Percentiles rank a stretch among this genome's conserved stretches.
Conservation (phyloP, 2,329 filamentous ascomycete genomes). For the Fusarium secorum region DNA sequence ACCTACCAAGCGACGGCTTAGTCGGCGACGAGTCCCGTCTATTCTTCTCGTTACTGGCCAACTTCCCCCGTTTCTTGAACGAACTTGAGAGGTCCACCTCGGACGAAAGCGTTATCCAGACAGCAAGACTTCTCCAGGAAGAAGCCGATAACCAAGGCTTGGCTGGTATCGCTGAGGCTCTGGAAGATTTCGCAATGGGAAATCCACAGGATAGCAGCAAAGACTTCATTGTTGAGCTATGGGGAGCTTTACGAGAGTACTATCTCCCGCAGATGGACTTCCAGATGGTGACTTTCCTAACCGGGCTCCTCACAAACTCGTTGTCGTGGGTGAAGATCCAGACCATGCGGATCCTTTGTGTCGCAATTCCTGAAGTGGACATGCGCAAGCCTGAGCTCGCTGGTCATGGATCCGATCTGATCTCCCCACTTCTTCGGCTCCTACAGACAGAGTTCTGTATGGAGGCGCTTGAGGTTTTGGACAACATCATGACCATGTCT, state of each 20-base stretch:
- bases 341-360: conserved; percentile 88
- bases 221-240: conserved; percentile 79
- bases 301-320: conserved; percentile 90
- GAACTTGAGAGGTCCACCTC: conserved; percentile 73
- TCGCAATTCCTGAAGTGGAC: conserved; percentile 87
- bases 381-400: conserved; percentile 92
- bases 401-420: conserved; percentile 90
- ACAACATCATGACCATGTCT: conserved; percentile 94
- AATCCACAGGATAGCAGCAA: conserved; percentile 72
- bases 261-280: conserved; percentile 88
- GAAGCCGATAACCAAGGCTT: conserved; percentile 78
- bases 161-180: conserved; percentile 69
- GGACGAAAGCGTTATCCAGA: conserved; percentile 64
- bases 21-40: conserved; percentile 84
- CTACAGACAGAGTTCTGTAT: conserved; percentile 94
- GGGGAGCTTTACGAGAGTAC: conserved; percentile 75
- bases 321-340: conserved; percentile 90
- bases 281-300: conserved; percentile 84
- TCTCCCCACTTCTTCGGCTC: conserved; percentile 88
- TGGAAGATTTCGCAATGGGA: conserved; percentile 74
- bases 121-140: conserved; percentile 73
- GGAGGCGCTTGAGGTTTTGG: conserved; percentile 88
- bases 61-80: conserved; percentile 84
- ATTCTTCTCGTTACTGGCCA: conserved; percentile 88
- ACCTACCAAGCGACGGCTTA: conserved; percentile 79